Base-by-base conservation (phyloP, 352 stramenopile species). In the Pilasporangium apinafurcum region DNA sequence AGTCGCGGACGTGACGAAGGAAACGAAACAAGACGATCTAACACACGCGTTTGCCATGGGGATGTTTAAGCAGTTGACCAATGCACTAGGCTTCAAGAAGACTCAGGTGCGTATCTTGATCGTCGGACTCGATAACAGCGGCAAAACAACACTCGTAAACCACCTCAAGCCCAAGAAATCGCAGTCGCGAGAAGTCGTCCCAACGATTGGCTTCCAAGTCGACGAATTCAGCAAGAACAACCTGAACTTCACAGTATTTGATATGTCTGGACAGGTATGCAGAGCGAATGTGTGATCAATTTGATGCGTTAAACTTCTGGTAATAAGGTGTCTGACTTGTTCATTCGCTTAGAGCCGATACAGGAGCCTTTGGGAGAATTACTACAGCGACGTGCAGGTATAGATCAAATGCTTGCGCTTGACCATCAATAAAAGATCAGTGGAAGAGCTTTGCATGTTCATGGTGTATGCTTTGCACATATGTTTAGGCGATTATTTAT, bases 111-210 rank as follows among this genome's bases (percentile, higher is more conserved):
- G 81, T 30, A 96, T 96, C 52, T 68, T 96, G 12, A 76, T 96
- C 13, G 78, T 96, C 1, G 86, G 83, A 4, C 67, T 96, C 21
- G 86, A 96, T 53, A 95, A 95, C 54, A 93, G 77, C 58, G 85
- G 86, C 56, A 96, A 96, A 64, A 95, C 86, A 37, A 96, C 86
- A 27, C 65, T 96, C n/a, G 77, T 96, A 48, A 93, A 96, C 54
- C 78, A 96, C 53, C 67, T 96, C 45, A 96, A 96, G 51, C 86
- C 85, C 26, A 87, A 82, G 44, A 93, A 95, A 51, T 82, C 64
- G n/a, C 75, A 83, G 45, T 56, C 67, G 7, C 76, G 72, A 30
- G 86, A 95, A 56, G 80, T 94, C 18, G 86, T 86, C 40, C 86
- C 86, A 24, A 96, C 86, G 18, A 87, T 96, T 33, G 86, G 86